A percentile compares a stretch with the other conserved stretches of the same genome.
Conservation (phyloP, 306 rosid species). For the Gillenia trifoliata region DNA sequence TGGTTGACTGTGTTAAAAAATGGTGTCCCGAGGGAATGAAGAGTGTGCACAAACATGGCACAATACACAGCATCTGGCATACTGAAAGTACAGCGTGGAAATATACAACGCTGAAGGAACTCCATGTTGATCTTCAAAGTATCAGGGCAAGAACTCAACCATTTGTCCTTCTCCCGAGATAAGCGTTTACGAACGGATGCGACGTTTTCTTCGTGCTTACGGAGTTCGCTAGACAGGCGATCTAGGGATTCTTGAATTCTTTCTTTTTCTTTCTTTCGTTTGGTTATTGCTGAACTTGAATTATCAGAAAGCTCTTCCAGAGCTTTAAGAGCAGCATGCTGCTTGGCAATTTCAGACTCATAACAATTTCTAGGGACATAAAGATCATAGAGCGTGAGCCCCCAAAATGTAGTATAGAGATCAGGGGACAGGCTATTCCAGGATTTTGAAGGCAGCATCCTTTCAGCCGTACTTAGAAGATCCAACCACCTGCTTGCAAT, state of each 20-base stretch:
- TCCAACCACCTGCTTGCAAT: constrained; percentile 66
- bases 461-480: constrained; percentile 76
- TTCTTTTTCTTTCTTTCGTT: constrained; percentile 98
- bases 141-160: constrained; percentile 98
- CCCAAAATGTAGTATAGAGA: constrained; percentile 96
- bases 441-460: constrained; percentile 90
- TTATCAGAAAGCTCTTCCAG: constrained; percentile 96
- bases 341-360: constrained; percentile 81
- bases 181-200: constrained; percentile 81
- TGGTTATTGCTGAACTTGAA: constrained; percentile 90
- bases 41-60: constrained; percentile 95
- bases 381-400: constrained; percentile 93
- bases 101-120: constrained; percentile 98
- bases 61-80: constrained; percentile 99
- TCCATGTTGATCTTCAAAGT: constrained; percentile 97
- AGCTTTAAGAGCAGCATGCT: constrained; percentile 81
- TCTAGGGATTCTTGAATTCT: constrained; percentile 95
- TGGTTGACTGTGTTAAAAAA: constrained; percentile 97
- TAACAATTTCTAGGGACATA: constrained; percentile 89
- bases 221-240: constrained; percentile 73
- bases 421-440: constrained; percentile 99
- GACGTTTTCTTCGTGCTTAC: constrained; percentile 83
- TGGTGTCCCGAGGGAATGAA: constrained; percentile 99
- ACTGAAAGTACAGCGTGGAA: constrained; percentile 99
- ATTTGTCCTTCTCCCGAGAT: constrained; percentile 82